Percentiles rank a stretch among this genome's conserved stretches.
Evolutionary conservation across 257 asterid genomes (phyloP).

Genomic region (Solanum megistacrolobum): DNA sequence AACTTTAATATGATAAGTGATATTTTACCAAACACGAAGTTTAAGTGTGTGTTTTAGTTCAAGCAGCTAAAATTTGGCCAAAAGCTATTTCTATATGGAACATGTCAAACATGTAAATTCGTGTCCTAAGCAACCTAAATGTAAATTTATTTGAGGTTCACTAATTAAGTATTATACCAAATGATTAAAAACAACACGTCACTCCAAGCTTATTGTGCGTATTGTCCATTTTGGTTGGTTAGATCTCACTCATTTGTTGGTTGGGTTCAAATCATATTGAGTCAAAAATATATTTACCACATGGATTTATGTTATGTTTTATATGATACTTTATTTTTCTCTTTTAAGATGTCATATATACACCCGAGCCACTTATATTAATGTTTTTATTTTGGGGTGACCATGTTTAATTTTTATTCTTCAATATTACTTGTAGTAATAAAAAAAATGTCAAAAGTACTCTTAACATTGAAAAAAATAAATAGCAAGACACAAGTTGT

Average conservation of each 20-base stretch:
- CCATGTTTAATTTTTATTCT: too few species aligned
- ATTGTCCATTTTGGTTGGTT: neutral
- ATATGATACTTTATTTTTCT: neutral
- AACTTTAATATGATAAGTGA: neutral
- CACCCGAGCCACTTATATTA: too few species aligned
- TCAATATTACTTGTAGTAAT: too few species aligned
- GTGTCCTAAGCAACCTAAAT: neutral
- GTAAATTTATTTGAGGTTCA: neutral
- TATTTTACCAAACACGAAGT: neutral
- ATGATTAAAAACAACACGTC: neutral
- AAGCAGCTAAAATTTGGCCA: neutral
- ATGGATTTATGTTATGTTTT: neutral
- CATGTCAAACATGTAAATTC: neutral
- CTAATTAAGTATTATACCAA: neutral
- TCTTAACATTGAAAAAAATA: too few species aligned
- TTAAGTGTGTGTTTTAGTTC: neutral
- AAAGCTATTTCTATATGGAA: neutral
- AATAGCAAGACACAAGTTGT: too few species aligned
- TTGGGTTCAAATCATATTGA: neutral
- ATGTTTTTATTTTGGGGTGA: too few species aligned
- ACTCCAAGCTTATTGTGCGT: neutral
- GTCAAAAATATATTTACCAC: neutral
- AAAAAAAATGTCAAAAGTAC: neutral
- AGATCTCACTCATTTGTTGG: neutral
- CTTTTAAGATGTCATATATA: neutral